Evolutionary conservation across 768 basidiomycete genomes (phyloP).

Genomic region (Serpula lacrymans): DNA sequence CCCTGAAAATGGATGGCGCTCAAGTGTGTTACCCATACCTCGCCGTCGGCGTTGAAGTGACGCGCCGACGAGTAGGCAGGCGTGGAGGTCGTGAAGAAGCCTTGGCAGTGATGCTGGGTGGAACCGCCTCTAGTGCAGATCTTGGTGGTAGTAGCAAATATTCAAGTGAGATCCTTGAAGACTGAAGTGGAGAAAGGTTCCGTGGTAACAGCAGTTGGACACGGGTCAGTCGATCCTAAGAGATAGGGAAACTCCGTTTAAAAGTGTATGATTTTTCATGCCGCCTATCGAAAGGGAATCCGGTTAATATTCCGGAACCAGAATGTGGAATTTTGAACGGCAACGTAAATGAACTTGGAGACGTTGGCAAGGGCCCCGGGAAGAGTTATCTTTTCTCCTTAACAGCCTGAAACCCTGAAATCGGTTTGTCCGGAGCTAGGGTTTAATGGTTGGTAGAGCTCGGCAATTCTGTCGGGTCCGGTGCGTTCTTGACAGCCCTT

Average conservation of each 20-base stretch:
- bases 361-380: constrained; percentile 66
- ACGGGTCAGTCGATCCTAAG: constrained; percentile 85
- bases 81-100: constrained; percentile 80
- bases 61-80: constrained; percentile 73
- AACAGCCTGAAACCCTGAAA: constrained; percentile 72
- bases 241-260: constrained; percentile 73
- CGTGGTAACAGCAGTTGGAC: constrained; percentile 85
- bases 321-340: constrained; percentile 66
- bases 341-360: constrained; percentile 66
- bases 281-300: constrained; percentile 76
- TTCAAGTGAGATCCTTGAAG: constrained; percentile 84
- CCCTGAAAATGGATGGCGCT: constrained; percentile 91
- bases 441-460: constrained; percentile 71
- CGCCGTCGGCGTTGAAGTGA: constrained; percentile 72
- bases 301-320: constrained; percentile 77
- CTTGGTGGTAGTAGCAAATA: constrained; percentile 89
- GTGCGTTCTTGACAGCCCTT: constrained; percentile 74
- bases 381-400: constrained; percentile 81
- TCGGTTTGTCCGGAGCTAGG: constrained; percentile 72
- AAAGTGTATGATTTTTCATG: constrained; percentile 60
- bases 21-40: constrained; percentile 84
- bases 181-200: constrained; percentile 89
- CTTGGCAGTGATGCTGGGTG: constrained; percentile 71
- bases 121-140: constrained; percentile 82
- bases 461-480: constrained; percentile 67